These are phyloP conservation scores for Yarrowia sp. DNA, from an alignment of 805 yeast species.

Conservation along the genomic window DNA sequence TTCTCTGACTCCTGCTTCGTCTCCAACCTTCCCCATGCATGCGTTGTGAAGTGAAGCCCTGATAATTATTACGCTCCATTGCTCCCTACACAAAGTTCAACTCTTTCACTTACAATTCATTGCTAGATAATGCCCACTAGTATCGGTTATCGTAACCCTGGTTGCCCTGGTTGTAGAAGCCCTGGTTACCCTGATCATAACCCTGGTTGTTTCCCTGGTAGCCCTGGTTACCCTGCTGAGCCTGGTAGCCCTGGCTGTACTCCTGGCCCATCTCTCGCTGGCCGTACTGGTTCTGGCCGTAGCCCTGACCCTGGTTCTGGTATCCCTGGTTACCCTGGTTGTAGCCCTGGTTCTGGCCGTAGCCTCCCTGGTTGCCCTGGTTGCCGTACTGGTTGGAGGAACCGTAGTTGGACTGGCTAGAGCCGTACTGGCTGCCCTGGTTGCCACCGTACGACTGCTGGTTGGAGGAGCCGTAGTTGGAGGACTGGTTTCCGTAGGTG, in stretches of 20 bases:
- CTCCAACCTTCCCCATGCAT: no score
- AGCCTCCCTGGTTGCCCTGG: slow-evolving; percentile 4
- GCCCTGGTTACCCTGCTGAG: neutral
- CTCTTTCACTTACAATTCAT: no score
- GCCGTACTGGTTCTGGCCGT: neutral
- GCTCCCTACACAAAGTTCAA: no score
- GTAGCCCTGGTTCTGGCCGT: neutral
- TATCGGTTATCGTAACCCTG: slow-evolving; percentile 19
- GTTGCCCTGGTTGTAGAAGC: slow-evolving; percentile 1
- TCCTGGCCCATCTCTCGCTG: slow-evolving; percentile 1
- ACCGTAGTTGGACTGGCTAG: neutral
- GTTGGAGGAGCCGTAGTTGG: neutral
- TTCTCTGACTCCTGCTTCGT: no score
- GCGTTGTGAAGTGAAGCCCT: no score
- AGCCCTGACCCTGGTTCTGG: neutral
- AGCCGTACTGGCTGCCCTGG: neutral
- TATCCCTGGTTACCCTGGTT: neutral
- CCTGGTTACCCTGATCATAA: neutral
- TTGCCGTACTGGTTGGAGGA: neutral
- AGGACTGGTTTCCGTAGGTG: neutral
- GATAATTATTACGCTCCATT: no score
- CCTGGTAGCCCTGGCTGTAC: slow-evolving; percentile 11
- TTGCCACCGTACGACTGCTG: neutral
- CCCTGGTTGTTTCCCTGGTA: neutral
- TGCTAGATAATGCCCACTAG: neutral